Base-by-base conservation (phyloP, 2,329 filamentous ascomycete species). In the Trichoderma brevicompactum region DNA sequence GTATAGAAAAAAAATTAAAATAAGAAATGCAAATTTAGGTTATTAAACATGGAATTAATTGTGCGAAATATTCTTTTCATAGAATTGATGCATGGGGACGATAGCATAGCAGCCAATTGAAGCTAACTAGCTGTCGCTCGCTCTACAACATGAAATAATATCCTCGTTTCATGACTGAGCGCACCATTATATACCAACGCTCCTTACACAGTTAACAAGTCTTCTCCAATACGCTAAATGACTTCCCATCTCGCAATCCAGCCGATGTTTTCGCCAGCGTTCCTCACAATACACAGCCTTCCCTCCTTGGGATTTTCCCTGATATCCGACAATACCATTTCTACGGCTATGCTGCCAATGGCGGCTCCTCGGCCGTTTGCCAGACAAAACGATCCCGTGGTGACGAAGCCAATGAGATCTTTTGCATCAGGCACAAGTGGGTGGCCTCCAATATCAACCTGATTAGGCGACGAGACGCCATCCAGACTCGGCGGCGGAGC, bases 381-480 rank as follows among this genome's bases (percentile, higher is more conserved):
- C 2, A 98, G 83, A 72, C 90, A 93, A 75, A 90, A 97, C 58
- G 91, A 89, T 0, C 94, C 95, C 1, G 90, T 90, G 2, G 93
- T 97, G 28, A 97, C 89, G 74, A 96, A 99, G 0, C 95, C 95
- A 58, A 98, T 86, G 12, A 98, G 81, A 74, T 97, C 91, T 23
- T 85, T 82, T 68, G 88, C 87, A 9, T 83, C 82, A 0, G 94
- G 94, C n/a, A 93, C 87, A 0, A 87, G 73, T 0, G 89, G 89
- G 70, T 90, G 85, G 70, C 81, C 80, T 28, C 77, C 74, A 77
- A 83, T 74, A 68, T 78, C 75, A 58, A 70, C 73, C 64, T 74
- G 74, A 67, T 76, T 80, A 15, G 79, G 32, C 4, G 32, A 10
- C 28, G 79, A 17, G 77, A 76, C 13, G 2, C 28, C 9, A 5